These are phyloP conservation scores for Gaertneriomyces semiglobifer DNA, from an alignment of 192 early-diverging fungal genomes.

Conservation along the genomic window DNA sequence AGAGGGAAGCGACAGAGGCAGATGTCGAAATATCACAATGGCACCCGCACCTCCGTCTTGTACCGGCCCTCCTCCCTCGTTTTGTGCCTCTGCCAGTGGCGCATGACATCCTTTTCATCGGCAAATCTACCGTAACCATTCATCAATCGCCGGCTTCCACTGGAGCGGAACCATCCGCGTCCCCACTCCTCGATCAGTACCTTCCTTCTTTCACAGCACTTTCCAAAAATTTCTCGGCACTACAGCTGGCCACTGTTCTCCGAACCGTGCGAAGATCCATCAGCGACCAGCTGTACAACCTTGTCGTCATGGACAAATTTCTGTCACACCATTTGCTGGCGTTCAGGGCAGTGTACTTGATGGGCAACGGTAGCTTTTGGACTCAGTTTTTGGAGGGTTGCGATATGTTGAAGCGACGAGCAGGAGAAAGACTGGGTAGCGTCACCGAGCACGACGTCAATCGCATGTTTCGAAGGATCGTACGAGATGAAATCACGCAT, in stretches of 20 bases:
- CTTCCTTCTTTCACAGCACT: conserved; percentile 20
- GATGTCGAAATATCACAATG: too few species aligned
- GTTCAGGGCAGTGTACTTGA: conserved; percentile 57
- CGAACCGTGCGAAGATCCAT: too few species aligned
- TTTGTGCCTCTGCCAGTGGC: conserved; percentile 54
- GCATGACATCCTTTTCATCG: conserved; percentile 64
- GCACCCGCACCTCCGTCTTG: too few species aligned
- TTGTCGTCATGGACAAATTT: conserved; percentile 63
- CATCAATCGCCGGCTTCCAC: conserved; percentile 7
- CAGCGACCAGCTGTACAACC: neutral
- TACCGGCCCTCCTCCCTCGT: conserved; percentile 39
- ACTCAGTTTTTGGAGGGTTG: conserved; percentile 54
- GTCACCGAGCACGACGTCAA: conserved; percentile 32
- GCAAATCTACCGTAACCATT: conserved; percentile 61
- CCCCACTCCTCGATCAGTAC: conserved; percentile 4
- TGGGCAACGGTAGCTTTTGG: conserved; percentile 62
- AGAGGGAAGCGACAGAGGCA: too few species aligned
- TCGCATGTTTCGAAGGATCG: conserved; percentile 10
- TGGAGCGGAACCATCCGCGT: neutral
- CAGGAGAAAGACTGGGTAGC: conserved; percentile 17
- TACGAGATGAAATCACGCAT: conserved; percentile 2
- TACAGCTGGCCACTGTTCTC: neutral
- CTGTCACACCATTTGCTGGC: conserved; percentile 54
- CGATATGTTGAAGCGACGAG: conserved; percentile 34
- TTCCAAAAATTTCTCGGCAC: conserved; percentile 8